These are phyloP conservation scores for Saccharomycopsis babjevae DNA, from an alignment of 805 yeast genomes.

Conservation along the genomic window DNA sequence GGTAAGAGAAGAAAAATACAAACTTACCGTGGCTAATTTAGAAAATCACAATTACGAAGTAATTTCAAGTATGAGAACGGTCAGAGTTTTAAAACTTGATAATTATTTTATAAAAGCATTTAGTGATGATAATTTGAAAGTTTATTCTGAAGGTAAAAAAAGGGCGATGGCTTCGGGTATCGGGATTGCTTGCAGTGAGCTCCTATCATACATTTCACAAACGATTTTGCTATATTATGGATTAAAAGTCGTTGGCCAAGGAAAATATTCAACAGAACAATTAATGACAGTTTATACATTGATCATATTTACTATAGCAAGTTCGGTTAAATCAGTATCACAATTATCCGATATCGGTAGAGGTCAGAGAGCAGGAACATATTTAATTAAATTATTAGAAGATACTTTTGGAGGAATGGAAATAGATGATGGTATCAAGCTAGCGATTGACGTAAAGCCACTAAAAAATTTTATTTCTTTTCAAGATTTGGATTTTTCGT, in stretches of 20 bases:
- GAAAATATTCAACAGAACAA: slow-evolving; percentile 43
- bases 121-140: slow-evolving; percentile 21
- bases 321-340: slow-evolving; percentile 46
- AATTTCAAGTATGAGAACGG: slow-evolving; percentile 50
- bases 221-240: slow-evolving; percentile 76
- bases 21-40: slow-evolving; percentile 40
- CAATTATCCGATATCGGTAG: slow-evolving; percentile 73
- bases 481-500: slow-evolving; percentile 35
- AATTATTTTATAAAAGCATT: slow-evolving; percentile 36
- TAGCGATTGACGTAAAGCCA: slow-evolving; percentile 18
- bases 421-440: not conserved
- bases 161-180: slow-evolving; percentile 57
- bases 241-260: slow-evolving; percentile 48
- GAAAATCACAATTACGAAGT: slow-evolving; percentile 46
- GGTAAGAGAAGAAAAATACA: slow-evolving; percentile 49
- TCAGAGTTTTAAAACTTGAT: slow-evolving; percentile 47
- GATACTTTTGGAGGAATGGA: not conserved
- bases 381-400: slow-evolving; percentile 25
- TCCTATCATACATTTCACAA: slow-evolving; percentile 51
- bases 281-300: slow-evolving; percentile 63
- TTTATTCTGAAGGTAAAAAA: slow-evolving; percentile 33
- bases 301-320: slow-evolving; percentile 60
- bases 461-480: slow-evolving; percentile 29
- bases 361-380: slow-evolving; percentile 65
- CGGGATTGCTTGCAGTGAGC: slow-evolving; percentile 49